A percentile compares a stretch with the other conserved stretches of the same genome.
phyloP scores from a whole-genome alignment of 2,329 filamentous ascomycete genomes.

The Ophiocordyceps camponoti-leonardi region DNA sequence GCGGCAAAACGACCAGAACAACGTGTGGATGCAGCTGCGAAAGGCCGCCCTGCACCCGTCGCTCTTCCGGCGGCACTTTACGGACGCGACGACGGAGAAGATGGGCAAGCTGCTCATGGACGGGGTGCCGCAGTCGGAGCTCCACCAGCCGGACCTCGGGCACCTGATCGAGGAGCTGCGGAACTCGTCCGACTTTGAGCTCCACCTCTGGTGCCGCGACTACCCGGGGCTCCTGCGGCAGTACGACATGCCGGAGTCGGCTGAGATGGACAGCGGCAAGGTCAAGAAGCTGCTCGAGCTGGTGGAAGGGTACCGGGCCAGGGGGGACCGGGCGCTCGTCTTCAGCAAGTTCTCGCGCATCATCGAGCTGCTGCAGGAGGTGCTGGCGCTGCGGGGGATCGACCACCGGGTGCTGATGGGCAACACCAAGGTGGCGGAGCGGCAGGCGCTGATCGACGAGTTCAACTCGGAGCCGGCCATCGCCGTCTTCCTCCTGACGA shows the following conservation, averaged over 20 bases:
- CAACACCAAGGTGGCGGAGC: constrained; percentile 60
- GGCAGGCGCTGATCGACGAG: constrained; percentile 75
- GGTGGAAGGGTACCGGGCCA: constrained; percentile 52
- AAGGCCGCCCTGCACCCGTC: constrained; percentile 87
- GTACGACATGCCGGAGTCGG: constrained; percentile 34
- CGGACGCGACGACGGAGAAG: constrained; percentile 53
- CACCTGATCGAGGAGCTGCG: constrained; percentile 39
- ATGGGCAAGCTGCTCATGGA: constrained; percentile 66
- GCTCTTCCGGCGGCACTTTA: constrained; percentile 69
- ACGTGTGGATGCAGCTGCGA: constrained; percentile 77
- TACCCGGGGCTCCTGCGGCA: constrained; percentile 31
- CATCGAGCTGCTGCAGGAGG: constrained; percentile 75
- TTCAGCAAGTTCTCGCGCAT: constrained; percentile 91
- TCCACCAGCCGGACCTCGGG: constrained; percentile 30
- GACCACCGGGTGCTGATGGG: constrained; percentile 78
- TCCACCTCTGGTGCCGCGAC: constrained; percentile 48
- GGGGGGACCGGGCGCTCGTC: constrained; percentile 73
- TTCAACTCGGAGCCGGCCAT: constrained; percentile 65
- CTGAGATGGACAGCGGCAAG: constrained; percentile 58
- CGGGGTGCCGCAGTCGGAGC: constrained; percentile 39
- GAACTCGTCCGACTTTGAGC: constrained; percentile 43
- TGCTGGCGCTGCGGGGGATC: constrained; percentile 56
- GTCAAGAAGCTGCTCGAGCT: constrained; percentile 66
- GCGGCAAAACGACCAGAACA: constrained; percentile 38
- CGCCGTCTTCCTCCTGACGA: constrained; percentile 82